phyloP scores from a whole-genome alignment of 257 asterid species.

The Nicotiana obtusifolia region DNA sequence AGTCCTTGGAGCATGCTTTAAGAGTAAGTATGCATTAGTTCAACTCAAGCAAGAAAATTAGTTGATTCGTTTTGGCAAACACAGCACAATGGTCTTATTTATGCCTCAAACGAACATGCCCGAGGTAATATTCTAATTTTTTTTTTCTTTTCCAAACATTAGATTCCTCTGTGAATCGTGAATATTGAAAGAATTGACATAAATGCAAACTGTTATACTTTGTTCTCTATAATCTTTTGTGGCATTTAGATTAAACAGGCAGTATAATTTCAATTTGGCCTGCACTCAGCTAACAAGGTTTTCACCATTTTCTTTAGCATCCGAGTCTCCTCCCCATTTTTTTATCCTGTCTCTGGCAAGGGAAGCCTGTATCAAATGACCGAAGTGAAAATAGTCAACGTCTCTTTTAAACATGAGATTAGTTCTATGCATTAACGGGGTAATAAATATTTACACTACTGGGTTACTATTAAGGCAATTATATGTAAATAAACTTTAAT shows the following conservation, averaged over 20 bases:
- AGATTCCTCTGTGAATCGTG: background rate
- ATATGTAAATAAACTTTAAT: too few species aligned
- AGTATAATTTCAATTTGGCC: background rate
- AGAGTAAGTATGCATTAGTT: too few species aligned
- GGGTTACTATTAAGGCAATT: too few species aligned
- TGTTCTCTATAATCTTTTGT: background rate
- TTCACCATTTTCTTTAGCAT: conserved; percentile 4
- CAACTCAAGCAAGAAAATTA: too few species aligned
- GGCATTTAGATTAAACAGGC: background rate
- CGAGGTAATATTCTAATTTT: too few species aligned
- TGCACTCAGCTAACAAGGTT: background rate
- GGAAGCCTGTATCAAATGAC: conserved; percentile 27
- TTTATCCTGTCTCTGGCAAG: conserved; percentile 39
- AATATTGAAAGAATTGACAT: background rate
- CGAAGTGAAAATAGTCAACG: background rate
- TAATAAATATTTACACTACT: background rate
- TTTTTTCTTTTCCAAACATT: background rate
- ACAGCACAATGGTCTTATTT: too few species aligned
- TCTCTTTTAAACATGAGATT: background rate
- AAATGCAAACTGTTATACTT: background rate
- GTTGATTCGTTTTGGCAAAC: too few species aligned
- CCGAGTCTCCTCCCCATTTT: conserved; percentile 40
- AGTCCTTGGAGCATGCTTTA: too few species aligned
- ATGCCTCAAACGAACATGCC: too few species aligned
- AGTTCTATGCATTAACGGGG: background rate